phyloP scores from a whole-genome alignment of 129 eudicot species.

The Oenanthe sinensis region DNA sequence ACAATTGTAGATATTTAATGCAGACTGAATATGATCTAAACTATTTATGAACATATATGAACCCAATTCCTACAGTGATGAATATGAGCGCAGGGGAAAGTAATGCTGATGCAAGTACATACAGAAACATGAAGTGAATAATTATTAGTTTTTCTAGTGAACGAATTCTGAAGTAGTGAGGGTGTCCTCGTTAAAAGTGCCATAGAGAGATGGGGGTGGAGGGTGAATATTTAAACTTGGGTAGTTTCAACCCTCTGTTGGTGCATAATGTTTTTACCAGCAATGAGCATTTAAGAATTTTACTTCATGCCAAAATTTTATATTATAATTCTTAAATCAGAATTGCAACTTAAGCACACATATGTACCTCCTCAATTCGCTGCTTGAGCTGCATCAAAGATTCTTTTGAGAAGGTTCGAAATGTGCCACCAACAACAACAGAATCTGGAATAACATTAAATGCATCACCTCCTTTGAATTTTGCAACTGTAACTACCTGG shows the following conservation, averaged over 20 bases:
- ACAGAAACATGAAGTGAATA: too few species aligned
- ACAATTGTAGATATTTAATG: background rate
- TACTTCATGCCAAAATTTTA: background rate
- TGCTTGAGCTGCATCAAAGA: slow-evolving; percentile 40
- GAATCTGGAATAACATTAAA: slow-evolving; percentile 76
- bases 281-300: background rate
- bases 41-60: too few species aligned
- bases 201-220: too few species aligned
- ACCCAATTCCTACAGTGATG: too few species aligned
- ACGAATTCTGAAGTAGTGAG: background rate
- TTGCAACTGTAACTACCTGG: slow-evolving; percentile 74
- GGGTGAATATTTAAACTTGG: background rate
- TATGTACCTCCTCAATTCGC: slow-evolving; percentile 59
- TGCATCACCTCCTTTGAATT: slow-evolving; percentile 67
- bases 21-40: too few species aligned
- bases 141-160: background rate
- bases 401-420: slow-evolving; percentile 53
- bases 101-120: background rate
- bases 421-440: slow-evolving; percentile 73
- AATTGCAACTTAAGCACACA: background rate
- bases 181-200: background rate
- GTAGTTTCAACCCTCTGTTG: background rate
- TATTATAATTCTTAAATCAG: background rate
- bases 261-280: background rate
- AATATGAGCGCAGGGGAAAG: too few species aligned